Conservation (phyloP, 148 eudicot genomes). For the Cornus suecica region DNA sequence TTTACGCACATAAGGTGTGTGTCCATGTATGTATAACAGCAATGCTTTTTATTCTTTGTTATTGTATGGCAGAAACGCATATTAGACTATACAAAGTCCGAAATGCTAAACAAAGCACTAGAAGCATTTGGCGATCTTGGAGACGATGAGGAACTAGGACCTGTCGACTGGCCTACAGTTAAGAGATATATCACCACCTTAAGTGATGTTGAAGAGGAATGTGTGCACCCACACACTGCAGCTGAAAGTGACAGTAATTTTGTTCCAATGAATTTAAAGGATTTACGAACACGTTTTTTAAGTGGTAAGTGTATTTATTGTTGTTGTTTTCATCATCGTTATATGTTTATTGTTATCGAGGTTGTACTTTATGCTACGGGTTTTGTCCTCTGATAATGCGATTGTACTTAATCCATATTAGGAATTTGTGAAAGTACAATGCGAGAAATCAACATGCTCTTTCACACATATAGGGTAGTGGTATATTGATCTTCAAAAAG, state of each 20-base stretch:
- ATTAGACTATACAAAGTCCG: conserved; percentile 76
- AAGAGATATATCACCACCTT: conserved; percentile 68
- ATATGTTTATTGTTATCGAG: too few species aligned
- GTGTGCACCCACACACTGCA: conserved; percentile 60
- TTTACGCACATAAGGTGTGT: neutral
- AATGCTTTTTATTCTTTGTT: neutral
- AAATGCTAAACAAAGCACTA: conserved; percentile 84
- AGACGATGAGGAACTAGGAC: conserved; percentile 96
- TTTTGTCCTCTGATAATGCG: too few species aligned
- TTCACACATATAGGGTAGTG: too few species aligned
- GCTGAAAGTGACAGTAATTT: conserved; percentile 38
- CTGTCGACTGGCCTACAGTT: conserved; percentile 93
- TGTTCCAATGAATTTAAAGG: conserved; percentile 62
- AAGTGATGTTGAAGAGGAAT: conserved; percentile 62
- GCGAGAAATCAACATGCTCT: too few species aligned
- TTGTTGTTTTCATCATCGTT: neutral
- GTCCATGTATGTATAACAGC: neutral
- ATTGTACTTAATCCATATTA: neutral
- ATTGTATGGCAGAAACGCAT: conserved; percentile 65
- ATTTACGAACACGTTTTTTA: conserved; percentile 76
- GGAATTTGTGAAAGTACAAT: too few species aligned
- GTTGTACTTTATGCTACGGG: too few species aligned
- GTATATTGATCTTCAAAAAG: too few species aligned
- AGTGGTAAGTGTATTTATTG: conserved; percentile 45
- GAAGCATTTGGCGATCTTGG: conserved; percentile 88